phyloP scores from a whole-genome alignment of 345 rosid species.

The Eucalyptus cloeziana region DNA sequence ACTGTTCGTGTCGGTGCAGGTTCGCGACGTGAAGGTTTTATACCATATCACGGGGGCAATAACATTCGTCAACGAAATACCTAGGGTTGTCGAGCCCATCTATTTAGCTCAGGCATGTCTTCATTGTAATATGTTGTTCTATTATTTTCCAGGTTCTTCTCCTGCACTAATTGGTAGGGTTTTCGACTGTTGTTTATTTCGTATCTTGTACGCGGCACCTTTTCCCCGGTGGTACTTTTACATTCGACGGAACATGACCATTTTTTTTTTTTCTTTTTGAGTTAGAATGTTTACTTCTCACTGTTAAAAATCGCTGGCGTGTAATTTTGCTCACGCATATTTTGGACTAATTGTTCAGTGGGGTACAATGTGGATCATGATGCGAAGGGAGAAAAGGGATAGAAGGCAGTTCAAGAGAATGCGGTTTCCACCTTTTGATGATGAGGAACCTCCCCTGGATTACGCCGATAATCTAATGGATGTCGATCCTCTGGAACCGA shows the following conservation, averaged over 20 bases:
- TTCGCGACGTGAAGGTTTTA: constrained; percentile 88
- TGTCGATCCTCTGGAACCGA: constrained; percentile 97
- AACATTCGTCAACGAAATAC: constrained; percentile 94
- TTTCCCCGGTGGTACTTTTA: background rate
- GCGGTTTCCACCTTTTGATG: constrained; percentile 99
- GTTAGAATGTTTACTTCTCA: background rate
- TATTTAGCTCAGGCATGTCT: constrained; percentile 83
- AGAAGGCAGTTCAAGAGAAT: constrained; percentile 97
- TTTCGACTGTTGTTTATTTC: background rate
- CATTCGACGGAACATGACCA: background rate
- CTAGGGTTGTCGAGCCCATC: constrained; percentile 98
- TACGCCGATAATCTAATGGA: constrained; percentile 97
- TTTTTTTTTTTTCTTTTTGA: background rate
- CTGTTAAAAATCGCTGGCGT: background rate
- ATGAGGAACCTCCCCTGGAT: constrained; percentile 98
- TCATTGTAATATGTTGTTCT: background rate
- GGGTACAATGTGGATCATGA: constrained; percentile 99
- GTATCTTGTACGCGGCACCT: background rate
- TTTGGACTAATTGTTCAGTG: constrained; percentile 27
- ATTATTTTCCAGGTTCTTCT: background rate
- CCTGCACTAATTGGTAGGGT: background rate
- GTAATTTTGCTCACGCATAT: background rate
- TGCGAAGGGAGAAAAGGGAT: constrained; percentile 99
- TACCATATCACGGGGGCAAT: constrained; percentile 97
- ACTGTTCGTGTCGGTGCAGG: constrained; percentile 13